phyloP scores from a whole-genome alignment of 2,329 filamentous ascomycete species.

The Aspergillus persii region DNA sequence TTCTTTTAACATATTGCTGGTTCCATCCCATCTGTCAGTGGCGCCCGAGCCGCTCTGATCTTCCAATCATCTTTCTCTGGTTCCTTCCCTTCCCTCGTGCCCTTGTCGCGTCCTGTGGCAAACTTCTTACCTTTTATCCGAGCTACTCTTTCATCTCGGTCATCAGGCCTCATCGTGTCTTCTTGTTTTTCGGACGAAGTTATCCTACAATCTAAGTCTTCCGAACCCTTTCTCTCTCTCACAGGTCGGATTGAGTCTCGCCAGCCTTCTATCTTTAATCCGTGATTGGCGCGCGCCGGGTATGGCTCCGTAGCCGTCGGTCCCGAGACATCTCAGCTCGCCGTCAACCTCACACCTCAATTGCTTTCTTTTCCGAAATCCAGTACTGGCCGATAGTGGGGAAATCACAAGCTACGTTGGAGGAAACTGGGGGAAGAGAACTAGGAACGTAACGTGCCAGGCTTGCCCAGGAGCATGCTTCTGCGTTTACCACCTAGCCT shows the following conservation, averaged over 20 bases:
- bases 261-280: not conserved
- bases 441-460: not conserved
- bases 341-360: not conserved
- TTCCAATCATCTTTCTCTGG: not conserved
- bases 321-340: constrained; percentile 4
- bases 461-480: constrained; percentile 39
- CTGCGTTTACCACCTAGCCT: constrained; percentile 56
- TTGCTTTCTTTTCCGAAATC: not conserved
- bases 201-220: not conserved
- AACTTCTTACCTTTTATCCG: not conserved
- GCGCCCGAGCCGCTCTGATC: not conserved
- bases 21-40: not conserved
- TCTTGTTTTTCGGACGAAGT: not conserved
- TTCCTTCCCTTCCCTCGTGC: not conserved
- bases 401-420: not conserved
- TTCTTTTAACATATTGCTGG: not conserved
- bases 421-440: constrained; percentile 1
- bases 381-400: not conserved
- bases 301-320: constrained; percentile 19
- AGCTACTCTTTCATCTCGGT: not conserved
- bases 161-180: not conserved
- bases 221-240: not conserved
- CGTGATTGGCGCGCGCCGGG: constrained; percentile 9
- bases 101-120: constrained; percentile 13
- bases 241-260: not conserved